phyloP scores from a whole-genome alignment of 2,329 filamentous ascomycete genomes.

The Penicillium sumatraense region DNA sequence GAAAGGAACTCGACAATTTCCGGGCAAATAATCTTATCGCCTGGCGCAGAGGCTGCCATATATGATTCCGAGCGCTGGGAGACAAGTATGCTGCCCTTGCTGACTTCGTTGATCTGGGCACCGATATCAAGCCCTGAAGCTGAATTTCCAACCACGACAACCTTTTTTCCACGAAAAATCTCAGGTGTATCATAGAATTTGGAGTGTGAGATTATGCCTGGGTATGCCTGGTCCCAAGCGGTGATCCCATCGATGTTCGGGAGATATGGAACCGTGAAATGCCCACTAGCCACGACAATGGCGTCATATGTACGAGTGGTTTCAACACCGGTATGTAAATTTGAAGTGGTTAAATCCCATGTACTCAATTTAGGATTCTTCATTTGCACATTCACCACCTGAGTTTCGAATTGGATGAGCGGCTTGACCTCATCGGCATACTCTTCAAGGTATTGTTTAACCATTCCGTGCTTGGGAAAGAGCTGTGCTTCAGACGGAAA shows the following conservation, averaged over 20 bases:
- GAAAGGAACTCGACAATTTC: slow-evolving; percentile 61
- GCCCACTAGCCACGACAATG: slow-evolving; percentile 74
- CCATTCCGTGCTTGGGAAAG: slow-evolving; percentile 73
- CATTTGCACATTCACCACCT: slow-evolving; percentile 65
- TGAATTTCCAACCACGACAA: slow-evolving; percentile 81
- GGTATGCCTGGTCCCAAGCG: slow-evolving; percentile 64
- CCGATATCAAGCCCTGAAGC: slow-evolving; percentile 86
- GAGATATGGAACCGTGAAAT: slow-evolving; percentile 72
- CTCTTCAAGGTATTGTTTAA: slow-evolving; percentile 73
- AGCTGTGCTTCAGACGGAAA: slow-evolving; percentile 70
- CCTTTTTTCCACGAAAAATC: slow-evolving; percentile 69
- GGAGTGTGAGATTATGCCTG: slow-evolving; percentile 70
- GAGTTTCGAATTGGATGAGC: slow-evolving; percentile 71
- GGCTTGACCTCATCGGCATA: slow-evolving; percentile 72
- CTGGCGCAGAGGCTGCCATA: slow-evolving; percentile 43
- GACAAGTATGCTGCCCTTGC: slow-evolving; percentile 66
- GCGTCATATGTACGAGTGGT: slow-evolving; percentile 68
- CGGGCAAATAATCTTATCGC: slow-evolving; percentile 61
- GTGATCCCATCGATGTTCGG: slow-evolving; percentile 65
- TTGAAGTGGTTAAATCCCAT: slow-evolving; percentile 66
- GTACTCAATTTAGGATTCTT: slow-evolving; percentile 38
- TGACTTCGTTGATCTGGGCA: slow-evolving; percentile 69
- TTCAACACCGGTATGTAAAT: slow-evolving; percentile 51
- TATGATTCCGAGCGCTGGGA: slow-evolving; percentile 60
- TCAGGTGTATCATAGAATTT: slow-evolving; percentile 76